Base-by-base conservation (phyloP, 805 yeast species). In the Suhomyces sp. region DNA sequence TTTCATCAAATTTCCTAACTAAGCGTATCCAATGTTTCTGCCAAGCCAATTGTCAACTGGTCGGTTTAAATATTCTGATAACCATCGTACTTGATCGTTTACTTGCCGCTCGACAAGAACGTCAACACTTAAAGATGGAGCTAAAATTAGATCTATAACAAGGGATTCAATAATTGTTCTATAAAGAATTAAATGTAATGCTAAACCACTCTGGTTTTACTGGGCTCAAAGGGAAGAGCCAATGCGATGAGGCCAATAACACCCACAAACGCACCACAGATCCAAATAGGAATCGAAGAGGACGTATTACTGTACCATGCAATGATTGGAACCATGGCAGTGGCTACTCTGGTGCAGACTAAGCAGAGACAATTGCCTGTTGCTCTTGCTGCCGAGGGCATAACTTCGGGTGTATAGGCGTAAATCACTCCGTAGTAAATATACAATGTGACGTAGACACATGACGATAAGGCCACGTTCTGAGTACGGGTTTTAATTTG, bases 281-380 rank as follows among this genome's bases (percentile, higher is more conserved):
- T 65, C 66, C 67, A 69, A 39, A 70, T 67, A 3, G 76, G 75
- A 6, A 61, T 64, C 41, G 61, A 47, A 7, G 71, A 54, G 29
- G 60, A 43, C 10, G 72, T 62, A 50, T 68, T 56, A 8, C 65
- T 53, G 53, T 58, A 69, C 54, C 65, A 70, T n/a, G 72, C 69
- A 47, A 71, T 68, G 44, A 69, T 55, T 0, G 76, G 73, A 13
- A 66, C 66, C 50, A 70, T 60, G 22, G 63, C 57, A 8, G 70
- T 65, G 22, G 68, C 66, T 15, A 67, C 57, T 46, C 75, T 59
- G 1, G 71, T 68, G 21, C 63, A 60, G 35, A 65, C 62, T 49
- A 71, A 55, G 39, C 70, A 66, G 47, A 69, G 58, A 29, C 71
- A 71, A 55, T 68, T 65, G 6, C 74, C 75, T 2, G 75, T 71